Conservation (phyloP, 768 basidiomycete species). For the Plicaturopsis crispa region DNA sequence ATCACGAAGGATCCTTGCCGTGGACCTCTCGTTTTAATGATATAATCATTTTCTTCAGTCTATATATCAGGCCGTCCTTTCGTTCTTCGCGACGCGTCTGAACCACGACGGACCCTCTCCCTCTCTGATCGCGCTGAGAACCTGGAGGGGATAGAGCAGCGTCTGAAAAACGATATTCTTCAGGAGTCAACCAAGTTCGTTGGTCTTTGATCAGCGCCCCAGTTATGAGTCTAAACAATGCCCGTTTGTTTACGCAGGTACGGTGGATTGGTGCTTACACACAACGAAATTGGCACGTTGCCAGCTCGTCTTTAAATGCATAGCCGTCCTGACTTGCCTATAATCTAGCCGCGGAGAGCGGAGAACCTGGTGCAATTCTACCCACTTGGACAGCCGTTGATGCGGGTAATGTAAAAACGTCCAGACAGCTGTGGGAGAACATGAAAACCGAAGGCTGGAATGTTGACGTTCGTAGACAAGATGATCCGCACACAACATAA, state of each 20-base stretch:
- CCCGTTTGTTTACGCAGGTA: slow-evolving; percentile 39
- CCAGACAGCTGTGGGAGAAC: slow-evolving; percentile 76
- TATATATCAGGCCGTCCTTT: slow-evolving; percentile 91
- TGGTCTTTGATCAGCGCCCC: not conserved
- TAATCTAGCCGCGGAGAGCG: slow-evolving; percentile 44
- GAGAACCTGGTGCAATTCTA: slow-evolving; percentile 67
- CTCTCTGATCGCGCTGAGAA: slow-evolving; percentile 93
- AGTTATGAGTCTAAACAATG: not conserved
- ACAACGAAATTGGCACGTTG: slow-evolving; percentile 78
- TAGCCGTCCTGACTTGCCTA: slow-evolving; percentile 14
- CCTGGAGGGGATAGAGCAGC: slow-evolving; percentile 84
- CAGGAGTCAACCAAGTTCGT: slow-evolving; percentile 67
- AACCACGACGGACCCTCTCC: slow-evolving; percentile 70
- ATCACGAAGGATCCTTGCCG: not conserved
- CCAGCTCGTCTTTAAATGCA: not conserved
- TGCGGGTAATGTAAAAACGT: slow-evolving; percentile 73
- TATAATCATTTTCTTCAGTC: slow-evolving; percentile 31
- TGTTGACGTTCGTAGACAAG: slow-evolving; percentile 57
- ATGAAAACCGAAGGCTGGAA: slow-evolving; percentile 83
- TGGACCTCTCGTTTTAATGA: not conserved
- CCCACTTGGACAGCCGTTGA: slow-evolving; percentile 96
- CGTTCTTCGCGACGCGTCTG: slow-evolving; percentile 81
- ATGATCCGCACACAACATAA: not conserved
- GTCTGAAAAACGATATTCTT: slow-evolving; percentile 87
- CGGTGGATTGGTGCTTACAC: slow-evolving; percentile 86